Percentiles rank a stretch among this genome's conserved stretches.
Conservation (phyloP, 345 rosid genomes). For the Heritiera fomes region DNA sequence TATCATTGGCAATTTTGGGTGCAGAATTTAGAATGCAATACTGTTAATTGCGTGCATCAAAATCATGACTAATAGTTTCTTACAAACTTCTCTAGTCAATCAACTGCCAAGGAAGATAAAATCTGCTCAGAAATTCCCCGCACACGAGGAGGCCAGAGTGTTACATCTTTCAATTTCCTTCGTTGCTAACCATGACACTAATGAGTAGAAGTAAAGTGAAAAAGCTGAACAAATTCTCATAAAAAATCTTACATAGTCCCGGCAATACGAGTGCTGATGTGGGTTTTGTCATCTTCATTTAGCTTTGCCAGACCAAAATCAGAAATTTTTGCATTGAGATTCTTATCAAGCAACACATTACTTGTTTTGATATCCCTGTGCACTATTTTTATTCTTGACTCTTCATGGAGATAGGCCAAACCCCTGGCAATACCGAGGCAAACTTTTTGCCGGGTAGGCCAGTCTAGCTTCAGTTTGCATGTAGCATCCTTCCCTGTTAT, state of each 20-base stretch:
- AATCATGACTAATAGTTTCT: not conserved
- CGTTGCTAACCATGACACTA: not conserved
- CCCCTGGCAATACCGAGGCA: slow-evolving; percentile 78
- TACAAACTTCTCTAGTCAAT: not conserved
- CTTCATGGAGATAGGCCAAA: slow-evolving; percentile 79
- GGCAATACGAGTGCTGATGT: slow-evolving; percentile 84
- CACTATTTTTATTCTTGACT: slow-evolving; percentile 79
- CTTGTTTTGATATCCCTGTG: slow-evolving; percentile 95
- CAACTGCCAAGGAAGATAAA: not conserved
- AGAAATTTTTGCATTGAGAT: slow-evolving; percentile 81
- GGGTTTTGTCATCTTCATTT: slow-evolving; percentile 74
- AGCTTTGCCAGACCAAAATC: slow-evolving; percentile 94
- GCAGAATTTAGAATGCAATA: not conserved
- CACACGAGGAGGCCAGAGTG: not conserved
- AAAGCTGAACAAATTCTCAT: not conserved
- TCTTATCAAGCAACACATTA: slow-evolving; percentile 83
- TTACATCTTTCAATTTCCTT: too few species aligned
- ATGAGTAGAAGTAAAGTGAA: not conserved
- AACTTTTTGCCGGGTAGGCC: slow-evolving; percentile 73
- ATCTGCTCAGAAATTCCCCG: not conserved
- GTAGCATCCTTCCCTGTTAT: slow-evolving; percentile 51
- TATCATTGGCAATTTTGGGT: not conserved
- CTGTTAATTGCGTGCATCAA: not conserved
- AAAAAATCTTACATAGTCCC: slow-evolving; percentile 75
- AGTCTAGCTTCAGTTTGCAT: slow-evolving; percentile 55